A percentile compares a stretch with the other conserved stretches of the same genome.
phyloP scores from a whole-genome alignment of 495 filamentous ascomycete species.

The Aspergillus carlsbadensis region DNA sequence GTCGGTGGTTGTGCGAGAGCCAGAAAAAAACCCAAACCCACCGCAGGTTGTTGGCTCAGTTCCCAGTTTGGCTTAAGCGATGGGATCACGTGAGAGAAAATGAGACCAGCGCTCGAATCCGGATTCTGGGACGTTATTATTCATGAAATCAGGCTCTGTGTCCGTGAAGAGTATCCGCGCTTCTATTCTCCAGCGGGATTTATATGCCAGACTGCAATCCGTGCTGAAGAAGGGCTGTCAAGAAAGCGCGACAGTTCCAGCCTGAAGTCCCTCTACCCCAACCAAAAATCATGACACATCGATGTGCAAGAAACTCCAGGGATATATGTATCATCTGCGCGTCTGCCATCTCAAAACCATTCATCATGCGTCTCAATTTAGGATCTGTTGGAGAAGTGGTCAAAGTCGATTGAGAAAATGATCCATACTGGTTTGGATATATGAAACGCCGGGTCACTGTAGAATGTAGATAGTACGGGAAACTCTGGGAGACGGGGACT shows the following conservation, averaged over 20 bases:
- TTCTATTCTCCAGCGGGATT: background rate
- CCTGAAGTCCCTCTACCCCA: too few relatives aligned
- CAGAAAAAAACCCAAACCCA: constrained; percentile 33
- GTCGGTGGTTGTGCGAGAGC: constrained; percentile 41
- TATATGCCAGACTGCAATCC: background rate
- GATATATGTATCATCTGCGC: background rate
- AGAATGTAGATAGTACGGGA: background rate
- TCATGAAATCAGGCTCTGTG: too few relatives aligned
- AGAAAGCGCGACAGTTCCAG: too few relatives aligned
- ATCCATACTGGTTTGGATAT: background rate
- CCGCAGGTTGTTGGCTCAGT: constrained; percentile 19
- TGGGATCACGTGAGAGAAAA: constrained; percentile 23
- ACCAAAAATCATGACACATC: too few relatives aligned
- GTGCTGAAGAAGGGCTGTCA: background rate
- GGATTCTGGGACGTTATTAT: background rate
- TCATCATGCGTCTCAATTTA: too few relatives aligned
- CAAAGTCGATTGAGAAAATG: background rate
- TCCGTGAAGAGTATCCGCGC: too few relatives aligned
- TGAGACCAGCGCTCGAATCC: too few relatives aligned
- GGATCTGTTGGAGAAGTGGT: too few relatives aligned
- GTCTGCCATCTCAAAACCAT: too few relatives aligned
- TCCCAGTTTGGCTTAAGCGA: constrained; percentile 46
- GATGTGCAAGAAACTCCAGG: too few relatives aligned
- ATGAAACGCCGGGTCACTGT: constrained; percentile 2
- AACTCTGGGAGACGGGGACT: background rate